Percentiles rank a stretch among this genome's conserved stretches.
Conservation (phyloP, 192 early-diverging fungal genomes). For the Umbelopsis sp. region DNA sequence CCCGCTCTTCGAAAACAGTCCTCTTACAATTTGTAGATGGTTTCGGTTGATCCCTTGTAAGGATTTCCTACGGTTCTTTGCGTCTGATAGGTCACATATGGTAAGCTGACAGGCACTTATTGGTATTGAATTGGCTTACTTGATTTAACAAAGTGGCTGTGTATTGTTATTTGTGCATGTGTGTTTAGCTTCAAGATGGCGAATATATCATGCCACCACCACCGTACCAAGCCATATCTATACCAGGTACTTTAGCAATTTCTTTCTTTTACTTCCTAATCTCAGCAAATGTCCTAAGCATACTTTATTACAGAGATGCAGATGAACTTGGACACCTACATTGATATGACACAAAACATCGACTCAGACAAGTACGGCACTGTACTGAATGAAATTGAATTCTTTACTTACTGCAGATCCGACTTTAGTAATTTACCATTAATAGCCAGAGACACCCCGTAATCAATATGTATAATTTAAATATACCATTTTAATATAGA, state of each 20-base stretch:
- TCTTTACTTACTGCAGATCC: constrained; percentile 3
- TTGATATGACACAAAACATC: constrained; percentile 17
- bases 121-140: background rate
- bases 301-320: background rate
- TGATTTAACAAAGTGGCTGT: background rate
- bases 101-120: background rate
- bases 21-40: background rate
- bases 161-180: too few relatives aligned
- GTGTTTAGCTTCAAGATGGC: constrained; percentile 1
- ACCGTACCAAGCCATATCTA: constrained; percentile 1
- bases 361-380: background rate
- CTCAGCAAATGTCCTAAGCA: background rate
- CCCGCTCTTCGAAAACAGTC: background rate
- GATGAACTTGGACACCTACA: constrained; percentile 23
- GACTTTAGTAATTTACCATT: too few relatives aligned
- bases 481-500: too few relatives aligned
- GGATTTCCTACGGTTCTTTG: constrained; percentile 18
- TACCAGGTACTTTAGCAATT: background rate
- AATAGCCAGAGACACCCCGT: too few relatives aligned
- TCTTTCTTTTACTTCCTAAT: background rate
- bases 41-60: constrained; percentile 22
- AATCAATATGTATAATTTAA: too few relatives aligned
- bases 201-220: constrained; percentile 22
- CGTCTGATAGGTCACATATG: constrained; percentile 32
- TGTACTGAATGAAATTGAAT: background rate